phyloP scores from a whole-genome alignment of 1,284 basidiomycete genomes.

The Melampsora americana region DNA sequence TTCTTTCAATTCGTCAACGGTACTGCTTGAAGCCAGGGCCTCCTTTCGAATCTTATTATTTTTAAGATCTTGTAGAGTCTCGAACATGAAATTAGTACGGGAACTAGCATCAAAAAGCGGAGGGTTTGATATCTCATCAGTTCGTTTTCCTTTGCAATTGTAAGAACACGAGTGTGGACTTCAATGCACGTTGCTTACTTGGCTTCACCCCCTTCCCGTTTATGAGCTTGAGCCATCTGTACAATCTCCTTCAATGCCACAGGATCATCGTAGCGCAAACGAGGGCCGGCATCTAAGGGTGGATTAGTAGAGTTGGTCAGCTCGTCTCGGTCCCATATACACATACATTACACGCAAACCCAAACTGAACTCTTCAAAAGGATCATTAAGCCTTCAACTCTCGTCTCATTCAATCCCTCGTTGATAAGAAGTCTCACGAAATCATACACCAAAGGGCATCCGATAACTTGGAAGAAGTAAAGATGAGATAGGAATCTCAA shows the following conservation, averaged over 20 bases:
- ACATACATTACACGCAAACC: too few relatives aligned
- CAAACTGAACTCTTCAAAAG: conserved; percentile 37
- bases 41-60: conserved; percentile 75
- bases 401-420: conserved; percentile 20
- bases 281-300: conserved; percentile 52
- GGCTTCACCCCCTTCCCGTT: conserved; percentile 60
- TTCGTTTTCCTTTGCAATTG: conserved; percentile 48
- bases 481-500: conserved; percentile 82
- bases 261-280: conserved; percentile 69
- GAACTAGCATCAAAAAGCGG: conserved; percentile 60
- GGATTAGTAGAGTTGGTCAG: neutral
- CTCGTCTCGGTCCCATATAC: neutral
- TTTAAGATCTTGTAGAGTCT: conserved; percentile 81
- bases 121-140: neutral
- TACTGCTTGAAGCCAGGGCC: conserved; percentile 62
- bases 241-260: conserved; percentile 60
- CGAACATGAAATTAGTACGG: conserved; percentile 84
- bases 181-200: conserved; percentile 45
- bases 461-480: conserved; percentile 92
- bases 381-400: conserved; percentile 43
- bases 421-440: conserved; percentile 75
- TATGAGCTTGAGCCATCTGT: conserved; percentile 67
- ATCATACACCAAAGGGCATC: conserved; percentile 82
- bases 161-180: too few relatives aligned
- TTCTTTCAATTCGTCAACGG: conserved; percentile 67